Percentiles rank a stretch among this genome's conserved stretches.
Conservation (phyloP, 371 early-diverging fungal genomes). For the Syncephalastrum sp. region DNA sequence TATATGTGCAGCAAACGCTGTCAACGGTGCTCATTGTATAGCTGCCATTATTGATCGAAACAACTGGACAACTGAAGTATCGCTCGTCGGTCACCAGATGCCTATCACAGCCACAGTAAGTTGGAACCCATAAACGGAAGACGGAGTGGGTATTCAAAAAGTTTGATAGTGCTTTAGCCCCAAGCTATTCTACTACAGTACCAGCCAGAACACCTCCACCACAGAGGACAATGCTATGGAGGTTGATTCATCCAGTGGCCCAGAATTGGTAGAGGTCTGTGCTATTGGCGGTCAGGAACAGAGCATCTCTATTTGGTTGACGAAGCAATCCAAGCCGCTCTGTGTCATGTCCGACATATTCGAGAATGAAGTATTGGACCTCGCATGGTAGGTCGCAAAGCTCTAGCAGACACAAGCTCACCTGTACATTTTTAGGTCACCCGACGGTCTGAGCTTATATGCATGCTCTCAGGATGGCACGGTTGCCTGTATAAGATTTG, state of each 20-base stretch:
- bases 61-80: constrained; percentile 78
- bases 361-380: constrained; percentile 81
- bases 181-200: constrained; percentile 57
- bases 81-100: constrained; percentile 86
- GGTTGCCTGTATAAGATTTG: constrained; percentile 72
- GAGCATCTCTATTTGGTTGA: constrained; percentile 89
- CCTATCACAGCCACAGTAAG: constrained; percentile 90
- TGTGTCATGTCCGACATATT: constrained; percentile 77
- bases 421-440: constrained; percentile 42
- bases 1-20: constrained; percentile 89
- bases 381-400: constrained; percentile 70
- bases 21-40: constrained; percentile 78
- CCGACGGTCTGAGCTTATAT: constrained; percentile 75
- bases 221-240: constrained; percentile 10
- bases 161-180: constrained; percentile 70
- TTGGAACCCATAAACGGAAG: neutral
- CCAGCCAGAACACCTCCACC: constrained; percentile 9
- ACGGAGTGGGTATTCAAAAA: neutral
- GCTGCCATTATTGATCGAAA: constrained; percentile 81
- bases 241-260: neutral
- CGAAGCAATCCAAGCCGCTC: constrained; percentile 70
- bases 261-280: constrained; percentile 42
- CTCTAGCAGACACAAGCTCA: neutral
- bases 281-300: constrained; percentile 94
- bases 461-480: constrained; percentile 96